Base-by-base conservation (phyloP, 2,329 filamentous ascomycete species). In the Colletotrichum eremochloae region DNA sequence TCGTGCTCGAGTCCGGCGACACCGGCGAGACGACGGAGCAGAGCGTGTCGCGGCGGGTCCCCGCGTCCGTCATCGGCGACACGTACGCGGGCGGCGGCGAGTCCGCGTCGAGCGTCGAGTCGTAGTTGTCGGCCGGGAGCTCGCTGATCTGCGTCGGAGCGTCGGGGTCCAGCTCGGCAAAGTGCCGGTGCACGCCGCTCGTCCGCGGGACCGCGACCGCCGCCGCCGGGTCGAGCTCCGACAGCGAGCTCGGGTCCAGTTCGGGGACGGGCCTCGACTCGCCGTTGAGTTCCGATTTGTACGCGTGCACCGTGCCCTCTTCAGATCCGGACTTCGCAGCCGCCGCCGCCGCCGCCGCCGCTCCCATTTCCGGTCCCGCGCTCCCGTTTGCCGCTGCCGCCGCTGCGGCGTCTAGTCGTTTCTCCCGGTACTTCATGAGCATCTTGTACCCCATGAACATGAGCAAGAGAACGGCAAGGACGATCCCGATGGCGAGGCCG, bases 271-370 rank as follows among this genome's bases (percentile, higher is more conserved):
- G 60, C 14, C 66, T 29, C 2, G 70, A 42, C 38, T 69, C 60
- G 40, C 70, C 70, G 65, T 61, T 60, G 40, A 72, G 55, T 20
- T 72, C 70, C 2, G 70, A 70, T 33, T 72, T 72, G 61, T 31
- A 72, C 0, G 70, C 70, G 36, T 69, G 68, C 0, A 65, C 55
- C 5, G 67, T 48, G 46, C 8, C 44, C 4, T 42, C 11, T 24
- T 53, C n/a, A 11, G 46, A 14, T 55, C 48, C 8, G 20, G 60
- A 31, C 31, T 58, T n/a, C 15, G 29, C 14, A 29, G 12, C 31
- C 24, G 57, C 63, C 12, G 15, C 66, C 8, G 53, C 60, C 5
- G 69, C 69, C 0, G 53, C 69, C 4, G 69, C 60, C 0, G 46
- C 42, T 0, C 62, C 60, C 69, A 61, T 72, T 2, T 61, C 42